Evolutionary conservation across 23 red algal species (phyloP), one percentile per base, ranked within the genome.

Genomic region (Agarophyton chilense): DNA sequence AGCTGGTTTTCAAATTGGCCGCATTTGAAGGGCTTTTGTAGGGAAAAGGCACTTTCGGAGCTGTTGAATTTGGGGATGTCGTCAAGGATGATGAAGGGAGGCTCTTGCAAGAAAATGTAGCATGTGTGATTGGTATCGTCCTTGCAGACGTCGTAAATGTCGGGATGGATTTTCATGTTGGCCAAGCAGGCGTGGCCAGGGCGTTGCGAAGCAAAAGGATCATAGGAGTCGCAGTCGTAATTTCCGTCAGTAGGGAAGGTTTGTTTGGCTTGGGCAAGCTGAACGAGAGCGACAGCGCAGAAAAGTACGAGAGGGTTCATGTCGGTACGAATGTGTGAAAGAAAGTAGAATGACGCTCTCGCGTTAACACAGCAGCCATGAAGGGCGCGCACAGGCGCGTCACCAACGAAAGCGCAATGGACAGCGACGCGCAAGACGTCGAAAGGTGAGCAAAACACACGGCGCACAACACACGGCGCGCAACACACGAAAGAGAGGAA

Each of bases 31-130:
- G 79, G 79, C n/a, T 43, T 67, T 45, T 83, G 79, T 22, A 74
- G 21, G 9, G 52, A 2, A n/a, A 40, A 39, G 39, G 61, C 40
- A 7, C 11, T 25, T 0, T n/a, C 10, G 16, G 54, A 47, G 79
- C 55, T 67, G 57, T 65, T 65, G 53, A 36, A 83, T 0, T 24
- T 45, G 33, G 45, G 32, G 18, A 61, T 40, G 10, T 45, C 28
- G 22, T 61, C 14, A 4, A 83, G 57, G 79, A 63, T 83, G 79
- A 83, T 47, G 79, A 83, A 83, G 54, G 79, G 79, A 9, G 79
- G 54, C 56, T 83, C 79, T 25, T 83, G 55, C 55, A 83, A 4
- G 57, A 83, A 83, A 35, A 83, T 38, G 53, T 83, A 83, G 57
- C 79, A 83, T 13, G 79, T 83, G 31, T 22, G 43, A 56, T 9